Evolutionary conservation across 208 protist genomes (phyloP).

Genomic region (Crithidia sp.): DNA sequence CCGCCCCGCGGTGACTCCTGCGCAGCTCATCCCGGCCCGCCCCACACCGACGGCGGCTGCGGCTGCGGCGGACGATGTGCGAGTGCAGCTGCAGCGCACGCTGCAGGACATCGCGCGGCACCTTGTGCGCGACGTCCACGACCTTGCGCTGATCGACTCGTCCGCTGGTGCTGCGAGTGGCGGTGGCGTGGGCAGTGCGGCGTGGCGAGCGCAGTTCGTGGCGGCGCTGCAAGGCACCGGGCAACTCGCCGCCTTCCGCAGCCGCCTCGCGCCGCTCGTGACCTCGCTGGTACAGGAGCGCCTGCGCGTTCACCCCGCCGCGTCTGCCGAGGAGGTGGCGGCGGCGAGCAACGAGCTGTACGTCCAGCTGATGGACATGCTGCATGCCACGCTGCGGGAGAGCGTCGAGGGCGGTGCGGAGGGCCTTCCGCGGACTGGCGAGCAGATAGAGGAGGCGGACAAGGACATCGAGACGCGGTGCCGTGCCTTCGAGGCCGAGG

Average conservation of each 20-base stretch:
- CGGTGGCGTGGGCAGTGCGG: constrained; percentile 12
- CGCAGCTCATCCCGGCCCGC: constrained; percentile 72
- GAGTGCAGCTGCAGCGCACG: constrained; percentile 34
- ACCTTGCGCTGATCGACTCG: neutral
- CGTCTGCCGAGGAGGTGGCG: constrained; percentile 42
- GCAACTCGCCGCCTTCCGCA: constrained; percentile 76
- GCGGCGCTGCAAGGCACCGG: constrained; percentile 75
- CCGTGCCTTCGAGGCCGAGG: constrained; percentile 86
- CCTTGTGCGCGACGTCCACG: constrained; percentile 34
- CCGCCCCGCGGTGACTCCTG: constrained; percentile 62
- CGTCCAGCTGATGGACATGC: constrained; percentile 85
- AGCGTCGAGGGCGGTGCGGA: neutral
- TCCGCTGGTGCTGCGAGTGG: neutral
- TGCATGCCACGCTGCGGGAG: constrained; percentile 68
- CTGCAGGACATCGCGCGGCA: constrained; percentile 35
- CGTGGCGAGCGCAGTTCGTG: constrained; percentile 51
- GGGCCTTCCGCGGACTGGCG: neutral
- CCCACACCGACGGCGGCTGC: constrained; percentile 21
- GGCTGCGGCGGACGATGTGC: constrained; percentile 32
- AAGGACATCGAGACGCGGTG: constrained; percentile 30
- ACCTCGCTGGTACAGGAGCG: constrained; percentile 69
- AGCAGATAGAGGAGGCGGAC: constrained; percentile 1
- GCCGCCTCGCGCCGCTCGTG: constrained; percentile 72
- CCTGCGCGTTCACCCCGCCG: constrained; percentile 27
- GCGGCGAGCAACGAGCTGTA: constrained; percentile 89